Evolutionary conservation across 768 basidiomycete genomes (phyloP).

Genomic region (Lepiota venenata): DNA sequence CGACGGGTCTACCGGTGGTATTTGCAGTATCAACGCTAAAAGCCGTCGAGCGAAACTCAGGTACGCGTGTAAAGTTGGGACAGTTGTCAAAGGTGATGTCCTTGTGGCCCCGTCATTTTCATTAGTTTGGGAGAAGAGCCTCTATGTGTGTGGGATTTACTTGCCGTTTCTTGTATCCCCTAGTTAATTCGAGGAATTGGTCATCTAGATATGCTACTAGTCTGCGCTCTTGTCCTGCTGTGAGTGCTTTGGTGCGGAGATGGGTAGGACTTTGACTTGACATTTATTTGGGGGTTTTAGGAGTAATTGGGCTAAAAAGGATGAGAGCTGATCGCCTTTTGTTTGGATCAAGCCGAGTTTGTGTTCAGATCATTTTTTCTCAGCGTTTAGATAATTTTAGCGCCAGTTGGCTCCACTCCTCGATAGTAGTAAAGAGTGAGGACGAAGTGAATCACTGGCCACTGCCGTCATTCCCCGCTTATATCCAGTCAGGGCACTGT

Average conservation of each 20-base stretch:
- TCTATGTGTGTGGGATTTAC: constrained; percentile 19
- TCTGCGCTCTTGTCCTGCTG: constrained; percentile 57
- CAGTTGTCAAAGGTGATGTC: constrained; percentile 44
- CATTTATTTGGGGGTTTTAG: not conserved
- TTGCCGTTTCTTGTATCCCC: constrained; percentile 75
- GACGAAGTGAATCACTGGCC: too few species aligned
- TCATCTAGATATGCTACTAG: constrained; percentile 65
- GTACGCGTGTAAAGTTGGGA: constrained; percentile 59
- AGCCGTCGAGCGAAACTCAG: constrained; percentile 54
- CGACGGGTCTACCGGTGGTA: constrained; percentile 72
- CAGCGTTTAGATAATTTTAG: too few species aligned
- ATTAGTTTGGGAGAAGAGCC: too few species aligned
- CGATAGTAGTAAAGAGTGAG: too few species aligned
- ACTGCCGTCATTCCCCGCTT: too few species aligned
- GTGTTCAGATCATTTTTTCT: too few species aligned
- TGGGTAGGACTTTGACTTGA: not conserved
- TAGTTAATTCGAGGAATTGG: constrained; percentile 59
- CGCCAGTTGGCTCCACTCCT: too few species aligned
- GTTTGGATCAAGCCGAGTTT: too few species aligned
- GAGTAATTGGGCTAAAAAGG: too few species aligned
- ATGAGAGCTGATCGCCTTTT: too few species aligned
- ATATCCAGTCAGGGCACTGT: too few species aligned
- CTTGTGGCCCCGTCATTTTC: too few species aligned
- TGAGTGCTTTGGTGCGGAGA: constrained; percentile 32
- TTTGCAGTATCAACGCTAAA: constrained; percentile 63